Evolutionary conservation across 108 stramenopile species (phyloP), one percentile per base, ranked within the genome.

Genomic region (Conticribra weissflogii): DNA sequence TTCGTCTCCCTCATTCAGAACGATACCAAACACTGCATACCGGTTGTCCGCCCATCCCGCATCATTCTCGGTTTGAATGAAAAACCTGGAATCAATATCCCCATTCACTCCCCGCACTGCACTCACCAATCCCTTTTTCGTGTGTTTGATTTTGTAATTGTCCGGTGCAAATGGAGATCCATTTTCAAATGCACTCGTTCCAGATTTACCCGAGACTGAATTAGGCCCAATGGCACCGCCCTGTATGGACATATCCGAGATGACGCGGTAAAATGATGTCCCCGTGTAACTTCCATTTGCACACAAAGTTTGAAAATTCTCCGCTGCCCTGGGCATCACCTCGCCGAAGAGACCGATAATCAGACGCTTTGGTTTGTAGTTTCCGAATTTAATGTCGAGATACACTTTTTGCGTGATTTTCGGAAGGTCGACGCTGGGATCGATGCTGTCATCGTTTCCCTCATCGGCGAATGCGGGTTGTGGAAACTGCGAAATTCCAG

Each of bases 31-130:
- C 2, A 81, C 86, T 3, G 89, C 89, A 59, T 87, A 90, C 22
- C 89, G 70, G 18, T 83, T 85, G 63, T 90, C 89, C 9, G 86
- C 89, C 89, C 89, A 90, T 33, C 89, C 89, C 0, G 82, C 86
- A 71, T 90, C 86, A 25, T 82, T 68, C 33, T 73, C 34, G 16
- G 70, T 71, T 32, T 87, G 76, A 27, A 90, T 78, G 56, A 90
- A 90, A 58, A 90, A 90, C 41, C 89, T 55, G 5, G 89, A 90
- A 62, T 90, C 89, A 18, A 84, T 80, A 7, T 58, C 44, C 12
- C 86, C 86, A 47, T 71, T 58, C 4, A 59, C 23, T 27, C 55
- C 64, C 3, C 82, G 68, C 3, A 89, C 88, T 34, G 72, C 81
- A 17, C 73, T 76, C 0, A 90, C 70, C 27, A 87, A 59, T 0